Conservation (phyloP, 192 early-diverging fungal genomes). For the Coemansia sp. region DNA sequence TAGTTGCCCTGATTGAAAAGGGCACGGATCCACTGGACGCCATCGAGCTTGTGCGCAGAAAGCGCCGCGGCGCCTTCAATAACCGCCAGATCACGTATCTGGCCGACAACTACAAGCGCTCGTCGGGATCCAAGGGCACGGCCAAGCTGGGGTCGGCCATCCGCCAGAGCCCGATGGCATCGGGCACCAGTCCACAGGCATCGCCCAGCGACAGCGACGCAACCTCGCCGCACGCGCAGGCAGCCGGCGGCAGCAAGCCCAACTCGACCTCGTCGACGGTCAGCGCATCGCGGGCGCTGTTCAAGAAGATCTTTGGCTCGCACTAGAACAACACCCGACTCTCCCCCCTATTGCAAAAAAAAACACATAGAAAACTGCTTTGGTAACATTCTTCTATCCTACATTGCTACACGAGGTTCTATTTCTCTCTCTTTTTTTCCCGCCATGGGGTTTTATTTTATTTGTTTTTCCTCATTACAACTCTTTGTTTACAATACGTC, state of each 20-base stretch:
- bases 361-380: too few relatives aligned
- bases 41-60: conserved; percentile 67
- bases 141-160: conserved; percentile 24
- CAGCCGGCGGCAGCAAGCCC: conserved; percentile 8
- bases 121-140: conserved; percentile 33
- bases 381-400: too few relatives aligned
- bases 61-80: conserved; percentile 78
- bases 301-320: conserved; percentile 53
- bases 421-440: too few relatives aligned
- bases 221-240: conserved; percentile 13
- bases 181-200: conserved; percentile 1
- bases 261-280: conserved; percentile 11
- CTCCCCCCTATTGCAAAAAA: conserved; percentile 7
- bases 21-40: conserved; percentile 76
- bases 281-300: conserved; percentile 38
- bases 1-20: conserved; percentile 71
- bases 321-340: conserved; percentile 30
- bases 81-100: conserved; percentile 70
- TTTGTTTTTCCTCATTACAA: background rate
- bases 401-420: too few relatives aligned
- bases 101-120: conserved; percentile 51
- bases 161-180: conserved; percentile 23
- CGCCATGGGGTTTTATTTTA: background rate
- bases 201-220: conserved; percentile 14
- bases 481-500: conserved; percentile 4